Evolutionary conservation across 2,329 filamentous ascomycete genomes (phyloP).

Genomic region (Aspergillus calidoustus): DNA sequence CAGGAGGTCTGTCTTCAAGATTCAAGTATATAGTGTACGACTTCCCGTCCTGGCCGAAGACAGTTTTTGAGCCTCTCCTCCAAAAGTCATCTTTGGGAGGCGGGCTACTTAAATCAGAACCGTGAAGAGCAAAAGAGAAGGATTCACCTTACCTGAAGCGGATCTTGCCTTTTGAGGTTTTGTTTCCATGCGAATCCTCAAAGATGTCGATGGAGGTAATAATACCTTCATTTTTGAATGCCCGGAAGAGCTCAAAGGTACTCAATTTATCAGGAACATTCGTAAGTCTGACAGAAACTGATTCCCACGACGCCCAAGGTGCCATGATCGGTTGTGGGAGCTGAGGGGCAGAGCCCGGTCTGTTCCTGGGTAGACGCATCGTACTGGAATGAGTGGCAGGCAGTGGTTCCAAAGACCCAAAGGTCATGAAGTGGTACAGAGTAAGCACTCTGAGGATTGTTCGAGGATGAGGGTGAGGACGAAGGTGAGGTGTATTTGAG

Average conservation of each 20-base stretch:
- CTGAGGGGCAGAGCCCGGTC: conserved; percentile 1
- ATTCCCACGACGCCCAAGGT: conserved; percentile 47
- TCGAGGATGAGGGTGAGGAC: not conserved
- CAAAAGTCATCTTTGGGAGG: conserved; percentile 60
- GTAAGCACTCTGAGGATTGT: not conserved
- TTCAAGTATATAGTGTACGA: conserved; percentile 26
- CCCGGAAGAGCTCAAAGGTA: conserved; percentile 53
- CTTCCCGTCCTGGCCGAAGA: conserved; percentile 34
- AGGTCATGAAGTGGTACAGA: not conserved
- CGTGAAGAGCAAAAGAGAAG: not conserved
- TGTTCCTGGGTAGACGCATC: not conserved
- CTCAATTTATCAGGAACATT: conserved; percentile 41
- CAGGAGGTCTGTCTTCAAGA: conserved; percentile 29
- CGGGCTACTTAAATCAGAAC: conserved; percentile 43
- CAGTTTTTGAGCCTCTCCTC: conserved; percentile 35
- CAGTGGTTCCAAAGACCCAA: not conserved
- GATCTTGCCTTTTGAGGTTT: conserved; percentile 52
- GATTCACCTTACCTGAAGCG: conserved; percentile 53
- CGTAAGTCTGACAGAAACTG: conserved; percentile 41
- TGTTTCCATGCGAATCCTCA: conserved; percentile 47
- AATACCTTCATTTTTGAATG: conserved; percentile 58
- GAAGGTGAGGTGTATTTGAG: not conserved
- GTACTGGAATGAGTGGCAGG: not conserved
- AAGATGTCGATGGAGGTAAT: conserved; percentile 63
- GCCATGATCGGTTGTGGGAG: conserved; percentile 21